Evolutionary conservation across 75 land plant species (phyloP).

Genomic region (Larix kaempferi): DNA sequence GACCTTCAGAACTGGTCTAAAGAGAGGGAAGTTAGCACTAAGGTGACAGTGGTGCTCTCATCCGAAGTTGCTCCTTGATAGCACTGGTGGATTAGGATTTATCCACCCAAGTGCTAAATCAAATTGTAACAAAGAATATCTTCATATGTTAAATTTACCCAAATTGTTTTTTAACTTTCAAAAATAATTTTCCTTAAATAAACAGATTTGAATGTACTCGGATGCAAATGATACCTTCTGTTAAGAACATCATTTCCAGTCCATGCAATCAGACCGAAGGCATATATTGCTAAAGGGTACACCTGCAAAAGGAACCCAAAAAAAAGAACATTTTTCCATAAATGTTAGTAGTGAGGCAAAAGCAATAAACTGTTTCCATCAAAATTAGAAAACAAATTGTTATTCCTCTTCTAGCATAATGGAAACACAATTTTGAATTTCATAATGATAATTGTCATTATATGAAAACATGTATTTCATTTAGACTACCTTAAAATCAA

Average conservation of each 20-base stretch:
- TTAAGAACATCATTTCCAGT: constrained; percentile 97
- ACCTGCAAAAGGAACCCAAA: constrained; percentile 44
- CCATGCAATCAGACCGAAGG: constrained; percentile 97
- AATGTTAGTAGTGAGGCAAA: background rate
- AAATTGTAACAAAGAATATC: no score
- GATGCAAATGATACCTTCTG: constrained; percentile 58
- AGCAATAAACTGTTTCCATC: background rate
- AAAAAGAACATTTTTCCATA: background rate
- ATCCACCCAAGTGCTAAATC: no score
- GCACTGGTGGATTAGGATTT: no score
- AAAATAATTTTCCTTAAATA: no score
- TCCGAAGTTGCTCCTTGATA: no score
- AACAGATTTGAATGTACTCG: no score
- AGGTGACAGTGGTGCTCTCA: no score
- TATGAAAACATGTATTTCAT: background rate
- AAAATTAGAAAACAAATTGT: background rate
- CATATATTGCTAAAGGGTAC: constrained; percentile 77
- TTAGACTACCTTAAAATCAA: constrained; percentile 86
- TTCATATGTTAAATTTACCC: no score
- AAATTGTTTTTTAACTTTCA: no score
- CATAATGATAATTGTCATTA: background rate
- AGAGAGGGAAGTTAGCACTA: no score
- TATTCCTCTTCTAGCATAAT: background rate
- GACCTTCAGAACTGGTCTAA: no score
- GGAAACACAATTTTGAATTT: background rate